Conservation (phyloP, 805 yeast species). For the Saccharomycopsis olivae region DNA sequence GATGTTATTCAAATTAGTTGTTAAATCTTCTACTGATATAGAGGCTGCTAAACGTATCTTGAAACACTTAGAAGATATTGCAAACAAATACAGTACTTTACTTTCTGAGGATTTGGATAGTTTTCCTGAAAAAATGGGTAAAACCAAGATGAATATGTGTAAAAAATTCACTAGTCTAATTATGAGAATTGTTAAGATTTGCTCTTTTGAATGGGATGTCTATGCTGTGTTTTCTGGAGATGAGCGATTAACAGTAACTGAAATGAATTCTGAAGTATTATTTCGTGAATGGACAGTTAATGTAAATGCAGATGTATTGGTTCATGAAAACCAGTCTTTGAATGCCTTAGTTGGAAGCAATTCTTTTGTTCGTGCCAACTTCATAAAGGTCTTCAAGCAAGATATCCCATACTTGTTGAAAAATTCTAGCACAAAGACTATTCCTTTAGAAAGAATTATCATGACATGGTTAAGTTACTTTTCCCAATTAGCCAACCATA, state of each 20-base stretch:
- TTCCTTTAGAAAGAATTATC: background rate
- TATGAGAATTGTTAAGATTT: conserved; percentile 42
- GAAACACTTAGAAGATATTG: conserved; percentile 42
- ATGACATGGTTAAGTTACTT: conserved; percentile 2
- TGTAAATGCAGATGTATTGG: conserved; percentile 1
- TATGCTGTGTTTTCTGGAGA: background rate
- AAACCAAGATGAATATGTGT: conserved; percentile 44
- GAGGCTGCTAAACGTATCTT: conserved; percentile 49
- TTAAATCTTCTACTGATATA: conserved; percentile 7
- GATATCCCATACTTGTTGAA: conserved; percentile 3
- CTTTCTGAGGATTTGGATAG: conserved; percentile 30
- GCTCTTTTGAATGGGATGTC: conserved; percentile 21
- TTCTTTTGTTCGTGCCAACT: background rate
- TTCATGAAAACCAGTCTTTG: background rate
- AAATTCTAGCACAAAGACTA: conserved; percentile 46
- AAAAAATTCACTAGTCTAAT: conserved; percentile 42
- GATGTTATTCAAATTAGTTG: conserved; percentile 50
- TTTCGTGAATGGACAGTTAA: conserved; percentile 1
- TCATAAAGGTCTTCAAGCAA: background rate
- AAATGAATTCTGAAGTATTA: background rate
- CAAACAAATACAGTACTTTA: conserved; percentile 37
- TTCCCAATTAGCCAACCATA: background rate
- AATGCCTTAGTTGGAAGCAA: background rate
- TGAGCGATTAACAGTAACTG: background rate
- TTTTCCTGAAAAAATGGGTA: conserved; percentile 40